Conservation (phyloP, 208 protist genomes). For the Acanthamoeba healyi region DNA sequence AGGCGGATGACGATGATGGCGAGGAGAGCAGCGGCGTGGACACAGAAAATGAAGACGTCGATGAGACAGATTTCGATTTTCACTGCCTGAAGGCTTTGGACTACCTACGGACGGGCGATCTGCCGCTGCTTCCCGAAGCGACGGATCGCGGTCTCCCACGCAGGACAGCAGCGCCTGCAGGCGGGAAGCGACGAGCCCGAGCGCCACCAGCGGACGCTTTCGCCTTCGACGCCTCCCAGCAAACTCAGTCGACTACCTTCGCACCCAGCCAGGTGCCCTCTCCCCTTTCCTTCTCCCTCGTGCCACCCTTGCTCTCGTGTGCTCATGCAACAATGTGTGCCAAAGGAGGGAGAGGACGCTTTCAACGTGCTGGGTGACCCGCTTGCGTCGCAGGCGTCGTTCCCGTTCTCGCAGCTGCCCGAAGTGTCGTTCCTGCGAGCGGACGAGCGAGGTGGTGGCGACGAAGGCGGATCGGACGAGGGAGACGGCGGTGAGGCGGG, state of each 20-base stretch:
- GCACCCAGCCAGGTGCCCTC: neutral
- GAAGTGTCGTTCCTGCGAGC: neutral
- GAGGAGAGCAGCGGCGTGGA: neutral
- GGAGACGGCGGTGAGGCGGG: neutral
- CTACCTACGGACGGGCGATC: no score
- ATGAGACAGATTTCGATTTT: neutral
- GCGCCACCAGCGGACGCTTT: neutral
- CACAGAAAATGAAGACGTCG: neutral
- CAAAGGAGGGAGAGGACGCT: neutral
- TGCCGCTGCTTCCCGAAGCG: neutral
- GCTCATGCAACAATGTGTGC: neutral
- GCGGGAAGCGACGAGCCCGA: neutral
- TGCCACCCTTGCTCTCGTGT: neutral
- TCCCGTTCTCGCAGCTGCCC: conserved; percentile 48
- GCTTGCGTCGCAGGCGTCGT: conserved; percentile 19
- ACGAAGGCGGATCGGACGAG: neutral
- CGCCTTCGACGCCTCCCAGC: conserved; percentile 20
- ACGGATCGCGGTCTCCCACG: neutral
- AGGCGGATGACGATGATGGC: no score
- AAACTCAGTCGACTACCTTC: neutral
- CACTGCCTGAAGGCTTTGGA: neutral
- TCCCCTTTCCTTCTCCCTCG: neutral
- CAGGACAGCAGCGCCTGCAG: neutral
- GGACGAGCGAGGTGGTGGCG: neutral
- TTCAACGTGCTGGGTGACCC: conserved; percentile 12